These are phyloP conservation scores for Pseudohalonectria lignicola DNA, from an alignment of 2,329 filamentous ascomycete genomes.

Conservation along the genomic window DNA sequence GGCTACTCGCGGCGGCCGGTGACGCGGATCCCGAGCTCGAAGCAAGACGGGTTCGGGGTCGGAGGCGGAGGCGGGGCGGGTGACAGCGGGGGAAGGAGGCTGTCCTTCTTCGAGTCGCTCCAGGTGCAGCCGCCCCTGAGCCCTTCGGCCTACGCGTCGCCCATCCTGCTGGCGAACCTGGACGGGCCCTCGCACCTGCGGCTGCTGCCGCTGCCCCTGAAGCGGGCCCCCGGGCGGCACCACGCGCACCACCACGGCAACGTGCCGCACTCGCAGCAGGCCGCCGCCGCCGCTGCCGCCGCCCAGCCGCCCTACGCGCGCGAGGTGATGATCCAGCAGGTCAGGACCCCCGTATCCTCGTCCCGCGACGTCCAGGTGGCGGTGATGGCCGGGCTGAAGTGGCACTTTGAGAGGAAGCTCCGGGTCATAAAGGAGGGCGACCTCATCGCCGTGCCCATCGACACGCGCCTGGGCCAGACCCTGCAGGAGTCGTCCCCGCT, in stretches of 20 bases:
- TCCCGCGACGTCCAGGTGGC: slow-evolving; percentile 78
- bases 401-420: slow-evolving; percentile 73
- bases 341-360: slow-evolving; percentile 79
- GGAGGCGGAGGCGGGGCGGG: too few relatives aligned
- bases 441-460: slow-evolving; percentile 78
- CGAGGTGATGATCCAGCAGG: slow-evolving; percentile 79
- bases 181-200: slow-evolving; percentile 69
- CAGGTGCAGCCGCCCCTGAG: slow-evolving; percentile 51
- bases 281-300: slow-evolving; percentile 34
- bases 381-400: slow-evolving; percentile 76
- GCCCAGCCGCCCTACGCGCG: slow-evolving; percentile 48
- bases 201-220: slow-evolving; percentile 32
- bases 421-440: slow-evolving; percentile 81
- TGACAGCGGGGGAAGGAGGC: slow-evolving; percentile 35
- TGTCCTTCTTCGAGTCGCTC: slow-evolving; percentile 58
- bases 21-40: slow-evolving; percentile 47
- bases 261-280: slow-evolving; percentile 38
- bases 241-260: slow-evolving; percentile 28
- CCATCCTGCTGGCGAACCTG: slow-evolving; percentile 77
- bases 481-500: slow-evolving; percentile 59
- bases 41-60: too few relatives aligned
- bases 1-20: slow-evolving; percentile 51
- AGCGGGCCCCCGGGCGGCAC: slow-evolving; percentile 26
- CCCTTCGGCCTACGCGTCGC: slow-evolving; percentile 65
- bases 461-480: slow-evolving; percentile 71